Conservation (phyloP, 495 filamentous ascomycete genomes). For the Hypoxylon lienhwacheense region DNA sequence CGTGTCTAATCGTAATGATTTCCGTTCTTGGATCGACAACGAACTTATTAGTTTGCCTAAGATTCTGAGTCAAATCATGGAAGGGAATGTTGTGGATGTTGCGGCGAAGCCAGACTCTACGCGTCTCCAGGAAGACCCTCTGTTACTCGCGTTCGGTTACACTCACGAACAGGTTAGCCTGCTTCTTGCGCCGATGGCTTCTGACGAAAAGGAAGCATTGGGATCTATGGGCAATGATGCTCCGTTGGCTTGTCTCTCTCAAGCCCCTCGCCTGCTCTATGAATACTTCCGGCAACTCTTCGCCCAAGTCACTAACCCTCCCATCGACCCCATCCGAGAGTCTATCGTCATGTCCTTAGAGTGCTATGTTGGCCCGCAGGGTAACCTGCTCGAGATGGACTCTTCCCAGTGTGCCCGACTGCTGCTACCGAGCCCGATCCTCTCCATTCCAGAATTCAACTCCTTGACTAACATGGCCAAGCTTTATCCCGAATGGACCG, state of each 20-base stretch:
- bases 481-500: conserved; percentile 80
- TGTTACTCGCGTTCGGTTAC: conserved; percentile 89
- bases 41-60: conserved; percentile 78
- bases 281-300: conserved; percentile 99
- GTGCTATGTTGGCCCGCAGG: conserved; percentile 96
- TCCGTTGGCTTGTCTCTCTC: conserved; percentile 87
- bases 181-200: conserved; percentile 93
- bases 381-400: conserved; percentile 96
- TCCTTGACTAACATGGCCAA: conserved; percentile 76
- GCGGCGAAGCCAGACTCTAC: conserved; percentile 65
- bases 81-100: conserved; percentile 55
- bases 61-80: conserved; percentile 55
- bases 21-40: conserved; percentile 84
- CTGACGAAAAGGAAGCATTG: conserved; percentile 98
- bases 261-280: conserved; percentile 86
- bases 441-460: conserved; percentile 92
- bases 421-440: conserved; percentile 84
- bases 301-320: conserved; percentile 98
- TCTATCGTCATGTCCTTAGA: conserved; percentile 99
- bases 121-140: conserved; percentile 81
- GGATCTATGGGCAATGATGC: conserved; percentile 99
- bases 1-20: conserved; percentile 82
- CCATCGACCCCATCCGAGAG: conserved; percentile 97
- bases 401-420: conserved; percentile 84
- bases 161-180: conserved; percentile 96